Evolutionary conservation across 108 stramenopile genomes (phyloP).

Genomic region (Cyclotella cryptica): DNA sequence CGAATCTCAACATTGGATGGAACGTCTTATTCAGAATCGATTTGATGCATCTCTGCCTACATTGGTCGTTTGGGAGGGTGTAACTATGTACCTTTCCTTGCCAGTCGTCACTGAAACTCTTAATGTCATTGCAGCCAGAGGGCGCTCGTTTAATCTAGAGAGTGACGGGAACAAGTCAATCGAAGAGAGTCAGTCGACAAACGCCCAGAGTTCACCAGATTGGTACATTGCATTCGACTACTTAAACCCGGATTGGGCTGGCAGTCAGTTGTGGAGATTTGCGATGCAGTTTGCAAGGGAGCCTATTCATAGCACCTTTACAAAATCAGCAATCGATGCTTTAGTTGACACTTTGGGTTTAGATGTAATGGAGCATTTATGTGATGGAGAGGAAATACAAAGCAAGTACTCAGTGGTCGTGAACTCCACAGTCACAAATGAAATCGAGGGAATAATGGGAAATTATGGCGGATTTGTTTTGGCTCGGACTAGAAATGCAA

Average conservation of each 20-base stretch:
- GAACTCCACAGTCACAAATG: neutral
- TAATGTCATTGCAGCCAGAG: neutral
- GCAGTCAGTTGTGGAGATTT: neutral
- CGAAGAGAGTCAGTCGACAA: neutral
- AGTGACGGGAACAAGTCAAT: too few relatives aligned
- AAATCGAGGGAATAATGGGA: neutral
- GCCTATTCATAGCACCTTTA: neutral
- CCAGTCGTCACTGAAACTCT: neutral
- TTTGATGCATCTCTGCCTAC: conserved; percentile 16
- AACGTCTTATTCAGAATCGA: neutral
- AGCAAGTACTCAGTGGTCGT: neutral
- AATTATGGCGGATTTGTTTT: conserved; percentile 9
- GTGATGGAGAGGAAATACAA: neutral
- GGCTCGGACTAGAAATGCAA: neutral
- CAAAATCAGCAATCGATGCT: neutral
- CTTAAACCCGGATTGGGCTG: neutral
- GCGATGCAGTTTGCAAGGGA: neutral
- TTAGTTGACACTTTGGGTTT: neutral
- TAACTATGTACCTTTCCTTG: conserved; percentile 14
- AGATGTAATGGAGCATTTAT: conserved; percentile 3
- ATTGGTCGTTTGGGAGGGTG: conserved; percentile 20
- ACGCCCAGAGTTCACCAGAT: neutral
- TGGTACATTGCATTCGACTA: conserved; percentile 14
- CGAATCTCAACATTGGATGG: neutral
- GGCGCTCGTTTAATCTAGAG: neutral